phyloP scores from a whole-genome alignment of 2,329 filamentous ascomycete genomes.

The Botrytis galanthina region DNA sequence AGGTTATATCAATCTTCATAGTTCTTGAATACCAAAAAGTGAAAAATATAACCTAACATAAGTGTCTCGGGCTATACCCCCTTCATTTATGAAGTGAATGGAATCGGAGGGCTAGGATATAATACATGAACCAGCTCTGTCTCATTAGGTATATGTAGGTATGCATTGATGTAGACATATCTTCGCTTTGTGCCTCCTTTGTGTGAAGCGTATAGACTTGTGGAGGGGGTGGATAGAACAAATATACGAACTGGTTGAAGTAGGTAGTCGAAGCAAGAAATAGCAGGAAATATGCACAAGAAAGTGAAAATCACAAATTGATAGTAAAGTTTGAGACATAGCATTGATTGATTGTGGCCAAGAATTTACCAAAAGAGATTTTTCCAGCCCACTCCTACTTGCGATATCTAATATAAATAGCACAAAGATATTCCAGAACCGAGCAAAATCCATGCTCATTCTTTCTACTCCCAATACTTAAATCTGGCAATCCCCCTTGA shows the following conservation, averaged over 20 bases:
- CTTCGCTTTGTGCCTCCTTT: not conserved
- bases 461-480: not conserved
- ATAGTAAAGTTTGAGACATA: not conserved
- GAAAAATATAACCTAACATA: not conserved
- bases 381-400: no score
- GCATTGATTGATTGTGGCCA: not conserved
- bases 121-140: not conserved
- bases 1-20: not conserved
- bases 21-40: not conserved
- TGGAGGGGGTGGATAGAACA: not conserved
- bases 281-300: no score
- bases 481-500: rapidly evolving
- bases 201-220: not conserved
- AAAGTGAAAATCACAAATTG: rapidly evolving
- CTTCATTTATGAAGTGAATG: not conserved
- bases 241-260: not conserved
- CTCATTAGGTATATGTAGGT: no score
- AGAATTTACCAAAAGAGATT: no score
- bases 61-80: not conserved
- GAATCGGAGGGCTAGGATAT: not conserved
- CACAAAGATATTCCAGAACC: not conserved
- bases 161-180: not conserved
- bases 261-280: no score
- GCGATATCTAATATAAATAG: not conserved
- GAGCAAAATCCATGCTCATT: not conserved